Evolutionary conservation across 108 stramenopile species (phyloP).

Genomic region (Skeletonema costatum): DNA sequence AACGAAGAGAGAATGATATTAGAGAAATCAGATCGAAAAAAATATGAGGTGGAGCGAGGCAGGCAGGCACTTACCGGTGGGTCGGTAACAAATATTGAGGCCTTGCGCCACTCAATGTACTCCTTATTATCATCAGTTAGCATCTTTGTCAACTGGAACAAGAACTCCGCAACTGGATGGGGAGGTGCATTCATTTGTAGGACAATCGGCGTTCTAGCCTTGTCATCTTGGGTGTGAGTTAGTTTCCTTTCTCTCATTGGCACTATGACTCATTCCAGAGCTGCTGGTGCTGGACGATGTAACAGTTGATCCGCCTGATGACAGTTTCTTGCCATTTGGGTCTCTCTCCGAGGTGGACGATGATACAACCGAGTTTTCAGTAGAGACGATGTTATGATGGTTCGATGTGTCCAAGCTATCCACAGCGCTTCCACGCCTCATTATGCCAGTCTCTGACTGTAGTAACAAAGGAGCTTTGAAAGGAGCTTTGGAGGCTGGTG

Average conservation of each 20-base stretch:
- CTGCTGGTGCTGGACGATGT: constrained; percentile 2
- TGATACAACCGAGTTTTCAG: neutral
- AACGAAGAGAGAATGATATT: no score
- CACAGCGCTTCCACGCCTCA: neutral
- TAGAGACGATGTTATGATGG: neutral
- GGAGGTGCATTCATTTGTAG: constrained; percentile 36
- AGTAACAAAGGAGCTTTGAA: neutral
- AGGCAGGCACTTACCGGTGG: constrained; percentile 30
- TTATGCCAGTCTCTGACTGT: neutral
- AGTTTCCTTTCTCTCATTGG: constrained; percentile 5
- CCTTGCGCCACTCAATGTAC: constrained; percentile 84
- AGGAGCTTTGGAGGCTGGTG: neutral
- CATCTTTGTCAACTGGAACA: constrained; percentile 92
- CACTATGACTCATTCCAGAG: neutral
- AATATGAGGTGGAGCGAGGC: neutral
- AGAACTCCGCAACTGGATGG: constrained; percentile 77
- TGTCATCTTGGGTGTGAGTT: neutral
- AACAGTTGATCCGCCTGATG: neutral
- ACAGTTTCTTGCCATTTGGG: neutral
- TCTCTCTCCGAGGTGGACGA: neutral
- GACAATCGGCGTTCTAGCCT: constrained; percentile 6
- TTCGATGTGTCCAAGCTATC: neutral
- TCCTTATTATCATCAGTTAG: constrained; percentile 85
- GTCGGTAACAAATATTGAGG: constrained; percentile 49
- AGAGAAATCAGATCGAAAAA: neutral